phyloP scores from a whole-genome alignment of 73 alveolate genomes.

The Paramecium primaurelia region DNA sequence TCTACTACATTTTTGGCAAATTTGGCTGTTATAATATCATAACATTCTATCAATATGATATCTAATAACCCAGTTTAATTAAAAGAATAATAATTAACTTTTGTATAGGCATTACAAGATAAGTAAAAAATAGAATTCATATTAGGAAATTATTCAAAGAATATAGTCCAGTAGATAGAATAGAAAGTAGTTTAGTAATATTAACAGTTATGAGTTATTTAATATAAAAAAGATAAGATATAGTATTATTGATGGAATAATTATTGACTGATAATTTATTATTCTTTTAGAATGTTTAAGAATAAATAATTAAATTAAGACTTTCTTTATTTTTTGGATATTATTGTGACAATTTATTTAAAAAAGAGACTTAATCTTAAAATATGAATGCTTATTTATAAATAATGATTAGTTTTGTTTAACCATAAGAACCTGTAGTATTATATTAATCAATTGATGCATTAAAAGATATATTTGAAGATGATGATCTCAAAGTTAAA shows the following conservation, averaged over 20 bases:
- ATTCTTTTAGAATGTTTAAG: conserved; percentile 16
- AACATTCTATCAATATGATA: conserved; percentile 42
- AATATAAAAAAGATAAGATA: conserved; percentile 47
- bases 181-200: conserved; percentile 44
- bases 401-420: not conserved
- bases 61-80: not conserved
- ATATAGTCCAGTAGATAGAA: conserved; percentile 20
- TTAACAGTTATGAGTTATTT: conserved; percentile 56
- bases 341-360: conserved; percentile 45
- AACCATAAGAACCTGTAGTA: conserved; percentile 41
- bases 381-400: not conserved
- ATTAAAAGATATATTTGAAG: conserved; percentile 51
- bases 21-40: conserved; percentile 55
- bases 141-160: conserved; percentile 13
- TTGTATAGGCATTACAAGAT: not conserved
- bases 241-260: conserved; percentile 15
- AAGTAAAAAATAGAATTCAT: not conserved
- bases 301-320: conserved; percentile 48
- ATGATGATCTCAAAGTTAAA: conserved; percentile 22
- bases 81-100: not conserved
- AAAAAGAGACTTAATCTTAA: not conserved
- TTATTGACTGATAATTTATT: conserved; percentile 20
- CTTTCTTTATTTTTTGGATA: conserved; percentile 49
- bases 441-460: conserved; percentile 57
- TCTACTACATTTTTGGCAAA: conserved; percentile 60